Base-by-base conservation (phyloP, 331 rosid species). In the Cydonia oblonga region DNA sequence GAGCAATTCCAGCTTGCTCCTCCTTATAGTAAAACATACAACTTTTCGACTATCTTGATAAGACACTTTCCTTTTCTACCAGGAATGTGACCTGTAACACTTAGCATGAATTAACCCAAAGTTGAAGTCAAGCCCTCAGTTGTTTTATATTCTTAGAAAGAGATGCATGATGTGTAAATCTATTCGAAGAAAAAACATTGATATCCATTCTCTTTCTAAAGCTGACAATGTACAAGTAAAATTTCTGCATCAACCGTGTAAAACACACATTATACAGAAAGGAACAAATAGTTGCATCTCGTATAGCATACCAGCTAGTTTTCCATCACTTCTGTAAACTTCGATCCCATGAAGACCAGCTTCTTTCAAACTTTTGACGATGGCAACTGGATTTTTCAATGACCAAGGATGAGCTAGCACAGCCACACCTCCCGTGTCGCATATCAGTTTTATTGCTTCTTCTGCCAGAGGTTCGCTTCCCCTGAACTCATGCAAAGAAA, bases 351-450 rank as follows among this genome's bases (percentile, higher is more conserved):
- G 97, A 76, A 93, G 98, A 64, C 98, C 98, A 15, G 92, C 98
- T 78, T 87, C 97, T 82, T 82, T 86, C 63, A 91, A 84, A 72
- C 92, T 82, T 80, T 84, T 86, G 18, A 90, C 73, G 54, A 93
- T 59, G 49, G 91, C 78, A 76, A 80, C 81, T 2, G 91, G 90
- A 75, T 86, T 87, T 82, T 91, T 93, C 66, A 93, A 70, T 3
- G 96, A 96, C 98, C 98, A 93, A 22, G 98, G 98, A 84, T 93
- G 96, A 91, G 98, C 98, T 58, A 93, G 83, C 14, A 91, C 98
- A 16, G 98, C 86, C 32, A 93, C 84, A 30, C 98, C 98, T 16
- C 96, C 96, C 0, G 98, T 93, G 60, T 87, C 75, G 18, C 86
- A 75, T 64, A 93, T 93, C 84, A 90, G 58, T 78, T 80, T 78